Evolutionary conservation across 2,329 filamentous ascomycete species (phyloP).

Genomic region (Verticillium nonalfalfae): DNA sequence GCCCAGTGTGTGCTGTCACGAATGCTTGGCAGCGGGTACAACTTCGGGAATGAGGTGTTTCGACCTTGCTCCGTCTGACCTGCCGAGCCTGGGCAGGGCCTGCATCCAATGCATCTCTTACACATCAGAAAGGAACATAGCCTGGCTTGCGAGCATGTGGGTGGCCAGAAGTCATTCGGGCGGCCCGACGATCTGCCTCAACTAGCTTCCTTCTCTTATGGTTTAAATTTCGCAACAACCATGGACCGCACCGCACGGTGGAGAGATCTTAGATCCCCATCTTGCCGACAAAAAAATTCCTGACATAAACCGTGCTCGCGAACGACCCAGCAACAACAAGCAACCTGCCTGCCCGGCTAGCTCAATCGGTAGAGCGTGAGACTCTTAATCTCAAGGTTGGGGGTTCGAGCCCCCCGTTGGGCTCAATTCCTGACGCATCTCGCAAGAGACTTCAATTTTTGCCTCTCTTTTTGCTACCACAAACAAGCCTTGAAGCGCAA

Average conservation of each 20-base stretch:
- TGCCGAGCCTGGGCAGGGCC: neutral
- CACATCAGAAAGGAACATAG: neutral
- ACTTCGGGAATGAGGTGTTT: neutral
- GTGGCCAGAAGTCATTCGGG: neutral
- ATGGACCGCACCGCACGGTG: no score
- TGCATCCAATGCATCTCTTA: neutral
- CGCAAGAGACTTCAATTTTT: neutral
- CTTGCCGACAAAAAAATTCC: neutral
- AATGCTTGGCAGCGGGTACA: neutral
- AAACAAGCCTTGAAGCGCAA: no score
- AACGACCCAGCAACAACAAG: no score
- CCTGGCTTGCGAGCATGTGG: neutral
- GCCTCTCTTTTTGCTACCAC: neutral
- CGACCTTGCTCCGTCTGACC: neutral
- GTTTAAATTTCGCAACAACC: no score
- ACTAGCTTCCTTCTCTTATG: no score
- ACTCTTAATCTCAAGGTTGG: conserved; percentile 58
- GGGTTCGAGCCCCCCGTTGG: conserved; percentile 33
- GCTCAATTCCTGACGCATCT: neutral
- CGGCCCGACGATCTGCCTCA: neutral
- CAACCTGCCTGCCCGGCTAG: conserved; percentile 41
- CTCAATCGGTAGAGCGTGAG: conserved; percentile 69
- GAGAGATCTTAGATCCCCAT: no score
- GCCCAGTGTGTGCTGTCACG: neutral
- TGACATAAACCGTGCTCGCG: no score